Evolutionary conservation across 2,329 filamentous ascomycete species (phyloP), one percentile per base, ranked within the genome.

Genomic region (Pseudogymnoascus sp.): DNA sequence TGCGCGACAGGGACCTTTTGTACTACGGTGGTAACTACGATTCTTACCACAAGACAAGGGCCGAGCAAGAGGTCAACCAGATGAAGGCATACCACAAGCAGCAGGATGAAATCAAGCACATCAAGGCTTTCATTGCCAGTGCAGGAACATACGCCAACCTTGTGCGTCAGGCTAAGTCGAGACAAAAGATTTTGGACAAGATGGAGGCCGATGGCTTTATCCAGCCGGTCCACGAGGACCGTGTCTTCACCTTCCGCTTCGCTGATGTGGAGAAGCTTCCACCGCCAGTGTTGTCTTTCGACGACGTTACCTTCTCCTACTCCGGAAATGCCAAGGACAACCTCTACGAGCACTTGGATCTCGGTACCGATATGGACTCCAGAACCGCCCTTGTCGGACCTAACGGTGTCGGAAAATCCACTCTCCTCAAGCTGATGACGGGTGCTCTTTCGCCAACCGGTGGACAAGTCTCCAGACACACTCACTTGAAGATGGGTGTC

Each of bases 1-100:
- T 99, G 94, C 89, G 94, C 70, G 76, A 82, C 74, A 90, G 89
- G 79, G 80, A 88, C 75, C 88, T 99, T 69, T 77, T 92, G 66
- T 99, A 99, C 89, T 99, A 97, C 74, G 95, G 94, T 84, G 94
- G 95, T 85, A 97, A 99, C 85, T 99, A 97, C 85, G 94, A 99
- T 77, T 91, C 92, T 47, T 93, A 99, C 82, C 80, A 86, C 78
- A 99, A 97, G 89, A 97, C 93, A 59, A 86, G 93, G 65, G 78
- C 83, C 61, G 94, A 99, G 78, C 89, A 97, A 77, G 94, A 99
- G 79, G 87, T 87, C 76, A 99, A 99, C 81, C 94, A 99, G 82
- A 91, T 89, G 85, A 99, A 97, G 83, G 94, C 94, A 66, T 99
- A 99, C 81, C 82, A 89, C 76, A 99, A 99, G 83, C 94, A 99